Evolutionary conservation across 1,284 basidiomycete species (phyloP).

Genomic region (Rhodotorula sp.): DNA sequence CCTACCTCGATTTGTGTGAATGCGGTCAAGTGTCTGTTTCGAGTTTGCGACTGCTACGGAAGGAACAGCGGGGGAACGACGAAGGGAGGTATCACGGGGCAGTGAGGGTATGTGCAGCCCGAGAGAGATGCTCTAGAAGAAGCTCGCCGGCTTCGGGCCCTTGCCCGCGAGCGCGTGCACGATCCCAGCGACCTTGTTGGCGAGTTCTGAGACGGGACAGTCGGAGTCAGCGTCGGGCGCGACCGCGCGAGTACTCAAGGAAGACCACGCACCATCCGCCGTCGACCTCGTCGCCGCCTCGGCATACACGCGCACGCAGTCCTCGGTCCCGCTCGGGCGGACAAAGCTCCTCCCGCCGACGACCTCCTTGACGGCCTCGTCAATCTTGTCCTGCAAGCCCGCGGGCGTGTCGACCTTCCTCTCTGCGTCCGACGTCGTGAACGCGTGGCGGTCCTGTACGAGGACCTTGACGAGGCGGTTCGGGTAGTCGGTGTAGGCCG

Average conservation of each 20-base stretch:
- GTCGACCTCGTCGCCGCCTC: constrained; percentile 75
- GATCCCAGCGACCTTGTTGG: constrained; percentile 30
- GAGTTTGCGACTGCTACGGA: too few relatives aligned
- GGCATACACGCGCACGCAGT: constrained; percentile 96
- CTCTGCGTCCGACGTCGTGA: constrained; percentile 93
- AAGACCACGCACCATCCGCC: constrained; percentile 69
- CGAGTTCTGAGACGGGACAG: constrained; percentile 16
- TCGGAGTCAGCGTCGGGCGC: background rate
- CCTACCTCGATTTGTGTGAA: too few relatives aligned
- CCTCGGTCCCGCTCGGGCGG: constrained; percentile 95
- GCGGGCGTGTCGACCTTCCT: constrained; percentile 76
- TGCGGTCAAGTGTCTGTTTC: too few relatives aligned
- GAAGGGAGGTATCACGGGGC: too few relatives aligned
- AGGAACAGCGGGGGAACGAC: too few relatives aligned
- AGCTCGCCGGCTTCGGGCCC: background rate
- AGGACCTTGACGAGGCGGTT: constrained; percentile 96
- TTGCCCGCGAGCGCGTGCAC: constrained; percentile 7
- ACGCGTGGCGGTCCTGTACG: constrained; percentile 78
- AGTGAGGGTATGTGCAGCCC: too few relatives aligned
- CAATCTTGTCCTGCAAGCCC: constrained; percentile 82
- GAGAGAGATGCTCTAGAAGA: background rate
- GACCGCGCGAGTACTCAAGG: background rate
- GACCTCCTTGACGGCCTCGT: constrained; percentile 77
- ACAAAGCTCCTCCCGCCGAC: constrained; percentile 90
- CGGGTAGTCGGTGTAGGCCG: constrained; percentile 88